Conservation (phyloP, 2,329 filamentous ascomycete species). For the Calonectria pauciramosa region DNA sequence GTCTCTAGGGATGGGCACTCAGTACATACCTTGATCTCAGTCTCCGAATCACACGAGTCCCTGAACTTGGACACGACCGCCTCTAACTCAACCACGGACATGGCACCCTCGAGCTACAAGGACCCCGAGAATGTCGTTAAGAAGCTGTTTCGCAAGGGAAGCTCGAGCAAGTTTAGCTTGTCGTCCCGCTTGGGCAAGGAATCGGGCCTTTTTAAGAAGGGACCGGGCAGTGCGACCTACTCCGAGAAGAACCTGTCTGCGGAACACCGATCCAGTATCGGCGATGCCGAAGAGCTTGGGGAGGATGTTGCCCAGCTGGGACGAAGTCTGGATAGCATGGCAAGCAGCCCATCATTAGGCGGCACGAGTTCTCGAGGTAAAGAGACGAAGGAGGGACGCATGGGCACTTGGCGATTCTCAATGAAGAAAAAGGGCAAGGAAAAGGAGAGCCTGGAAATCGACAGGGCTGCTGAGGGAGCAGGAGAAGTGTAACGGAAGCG, state of each 20-base stretch:
- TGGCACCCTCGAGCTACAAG: conserved; percentile 59
- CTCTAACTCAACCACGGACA: conserved; percentile 71
- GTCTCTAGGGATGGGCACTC: conserved; percentile 70
- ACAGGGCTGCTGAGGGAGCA: conserved; percentile 53
- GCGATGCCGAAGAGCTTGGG: conserved; percentile 66
- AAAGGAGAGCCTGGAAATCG: conserved; percentile 69
- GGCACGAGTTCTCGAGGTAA: conserved; percentile 61
- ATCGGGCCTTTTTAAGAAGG: conserved; percentile 70
- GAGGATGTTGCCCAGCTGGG: conserved; percentile 61
- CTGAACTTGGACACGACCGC: conserved; percentile 67
- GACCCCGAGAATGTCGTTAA: conserved; percentile 70
- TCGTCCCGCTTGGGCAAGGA: conserved; percentile 70
- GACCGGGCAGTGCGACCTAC: conserved; percentile 67
- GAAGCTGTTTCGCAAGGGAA: conserved; percentile 75
- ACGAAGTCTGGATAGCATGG: conserved; percentile 68
- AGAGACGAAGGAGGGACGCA: conserved; percentile 60
- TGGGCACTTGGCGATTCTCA: conserved; percentile 67
- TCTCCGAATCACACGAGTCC: conserved; percentile 73
- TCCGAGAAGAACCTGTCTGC: conserved; percentile 69
- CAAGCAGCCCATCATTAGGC: conserved; percentile 70
- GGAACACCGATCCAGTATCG: conserved; percentile 70
- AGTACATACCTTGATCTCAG: conserved; percentile 69
- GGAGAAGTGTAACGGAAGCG: conserved; percentile 25
- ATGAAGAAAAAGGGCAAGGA: conserved; percentile 72
- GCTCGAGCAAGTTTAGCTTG: conserved; percentile 75